phyloP scores from a whole-genome alignment of 352 stramenopile genomes.

The Halophytophthora polymorphica region DNA sequence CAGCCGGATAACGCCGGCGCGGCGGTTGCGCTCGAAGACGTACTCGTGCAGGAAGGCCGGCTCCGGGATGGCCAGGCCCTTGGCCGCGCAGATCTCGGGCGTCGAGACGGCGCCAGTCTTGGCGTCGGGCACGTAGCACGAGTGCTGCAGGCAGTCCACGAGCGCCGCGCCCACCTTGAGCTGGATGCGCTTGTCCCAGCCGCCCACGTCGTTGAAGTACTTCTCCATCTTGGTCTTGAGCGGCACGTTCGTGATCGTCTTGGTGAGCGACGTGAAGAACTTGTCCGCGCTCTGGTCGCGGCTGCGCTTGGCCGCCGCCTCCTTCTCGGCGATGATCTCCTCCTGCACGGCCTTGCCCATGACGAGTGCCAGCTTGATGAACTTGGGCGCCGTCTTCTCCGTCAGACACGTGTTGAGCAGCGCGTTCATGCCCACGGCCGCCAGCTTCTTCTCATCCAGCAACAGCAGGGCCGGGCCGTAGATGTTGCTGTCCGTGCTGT shows the following conservation, averaged over 20 bases:
- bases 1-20: conserved; percentile 76
- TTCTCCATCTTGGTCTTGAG: conserved; percentile 44
- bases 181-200: conserved; percentile 87
- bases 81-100: conserved; percentile 28
- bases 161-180: conserved; percentile 87
- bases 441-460: conserved; percentile 49
- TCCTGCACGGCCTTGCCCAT: conserved; percentile 79
- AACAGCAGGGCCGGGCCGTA: conserved; percentile 70
- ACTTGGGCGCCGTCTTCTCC: conserved; percentile 68
- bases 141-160: conserved; percentile 77
- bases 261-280: conserved; percentile 26
- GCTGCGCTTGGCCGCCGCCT: conserved; percentile 27
- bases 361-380: conserved; percentile 73
- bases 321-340: conserved; percentile 65
- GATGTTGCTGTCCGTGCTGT: conserved; percentile 71
- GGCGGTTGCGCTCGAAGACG: conserved; percentile 77
- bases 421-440: conserved; percentile 58
- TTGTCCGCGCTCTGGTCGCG: conserved; percentile 16
- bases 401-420: conserved; percentile 72
- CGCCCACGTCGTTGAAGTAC: conserved; percentile 69
- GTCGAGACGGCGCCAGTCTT: conserved; percentile 24
- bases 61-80: conserved; percentile 23
- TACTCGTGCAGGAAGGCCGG: conserved; percentile 75
- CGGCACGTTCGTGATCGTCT: conserved; percentile 32
- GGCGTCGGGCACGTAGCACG: conserved; percentile 60